Conservation (phyloP, 495 filamentous ascomycete species). For the Lasiosphaeriaceae sp. region DNA sequence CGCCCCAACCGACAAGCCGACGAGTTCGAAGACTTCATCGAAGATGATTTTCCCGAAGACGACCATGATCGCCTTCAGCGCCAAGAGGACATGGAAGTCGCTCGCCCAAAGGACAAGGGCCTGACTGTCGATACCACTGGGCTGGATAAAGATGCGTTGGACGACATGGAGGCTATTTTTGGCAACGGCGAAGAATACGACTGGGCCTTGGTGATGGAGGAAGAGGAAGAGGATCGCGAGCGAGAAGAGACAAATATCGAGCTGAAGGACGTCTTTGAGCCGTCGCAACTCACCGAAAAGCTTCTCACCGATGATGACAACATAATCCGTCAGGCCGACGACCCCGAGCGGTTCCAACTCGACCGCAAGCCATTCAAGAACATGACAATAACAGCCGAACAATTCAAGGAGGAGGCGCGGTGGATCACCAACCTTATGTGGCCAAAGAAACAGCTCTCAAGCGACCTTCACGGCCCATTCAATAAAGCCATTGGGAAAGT, state of each 20-base stretch:
- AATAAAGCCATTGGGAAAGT: slow-evolving; percentile 84
- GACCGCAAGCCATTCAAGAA: slow-evolving; percentile 82
- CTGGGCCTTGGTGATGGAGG: slow-evolving; percentile 84
- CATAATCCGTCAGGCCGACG: slow-evolving; percentile 75
- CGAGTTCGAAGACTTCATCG: slow-evolving; percentile 96
- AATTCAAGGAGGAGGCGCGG: slow-evolving; percentile 79
- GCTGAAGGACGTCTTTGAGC: slow-evolving; percentile 96
- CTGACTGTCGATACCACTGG: slow-evolving; percentile 67
- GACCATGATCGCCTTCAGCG: slow-evolving; percentile 70
- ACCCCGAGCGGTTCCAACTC: slow-evolving; percentile 92
- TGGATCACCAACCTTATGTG: slow-evolving; percentile 90
- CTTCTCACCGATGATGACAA: slow-evolving; percentile 96
- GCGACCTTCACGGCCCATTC: slow-evolving; percentile 74
- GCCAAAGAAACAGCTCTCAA: slow-evolving; percentile 69
- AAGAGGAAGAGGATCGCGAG: slow-evolving; percentile 69
- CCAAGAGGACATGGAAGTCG: slow-evolving; percentile 84
- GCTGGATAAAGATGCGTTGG: slow-evolving; percentile 83
- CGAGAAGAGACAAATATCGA: slow-evolving; percentile 69
- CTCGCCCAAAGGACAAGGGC: slow-evolving; percentile 61
- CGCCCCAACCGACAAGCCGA: slow-evolving; percentile 56
- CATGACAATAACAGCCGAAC: slow-evolving; percentile 68
- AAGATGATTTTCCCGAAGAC: slow-evolving; percentile 89
- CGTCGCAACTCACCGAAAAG: slow-evolving; percentile 85
- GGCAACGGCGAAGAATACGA: slow-evolving; percentile 92
- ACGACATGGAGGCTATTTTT: slow-evolving; percentile 93